phyloP scores from a whole-genome alignment of 495 filamentous ascomycete genomes.

The Clavariopsis aquatica region DNA sequence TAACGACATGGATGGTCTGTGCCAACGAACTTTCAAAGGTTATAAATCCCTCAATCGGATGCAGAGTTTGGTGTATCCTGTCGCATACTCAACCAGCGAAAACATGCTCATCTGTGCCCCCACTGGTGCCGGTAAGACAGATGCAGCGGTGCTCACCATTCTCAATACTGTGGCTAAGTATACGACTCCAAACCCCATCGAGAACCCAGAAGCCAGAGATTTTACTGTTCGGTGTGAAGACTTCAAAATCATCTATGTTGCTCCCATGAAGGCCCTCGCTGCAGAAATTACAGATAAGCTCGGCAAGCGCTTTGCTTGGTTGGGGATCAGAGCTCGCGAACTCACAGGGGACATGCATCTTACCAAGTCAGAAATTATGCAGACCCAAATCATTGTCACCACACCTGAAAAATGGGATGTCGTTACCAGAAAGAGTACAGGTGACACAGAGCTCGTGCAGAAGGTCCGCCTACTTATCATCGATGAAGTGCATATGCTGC shows the following conservation, averaged over 20 bases:
- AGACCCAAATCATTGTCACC: constrained; percentile 97
- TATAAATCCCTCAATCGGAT: constrained; percentile 95
- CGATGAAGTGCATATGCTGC: constrained; percentile 99
- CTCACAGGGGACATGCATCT: constrained; percentile 98
- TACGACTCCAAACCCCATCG: constrained; percentile 71
- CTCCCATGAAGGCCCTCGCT: constrained; percentile 96
- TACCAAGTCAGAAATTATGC: constrained; percentile 91
- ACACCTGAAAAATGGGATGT: constrained; percentile 99
- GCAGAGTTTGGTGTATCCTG: constrained; percentile 94
- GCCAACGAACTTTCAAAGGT: constrained; percentile 85
- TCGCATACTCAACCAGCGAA: constrained; percentile 92
- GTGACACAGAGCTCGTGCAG: constrained; percentile 95
- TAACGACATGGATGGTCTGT: constrained; percentile 82
- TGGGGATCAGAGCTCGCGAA: constrained; percentile 85
- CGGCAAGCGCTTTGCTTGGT: constrained; percentile 88
- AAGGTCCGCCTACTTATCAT: constrained; percentile 97
- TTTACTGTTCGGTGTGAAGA: constrained; percentile 78
- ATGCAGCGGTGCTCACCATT: constrained; percentile 95
- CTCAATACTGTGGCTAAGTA: constrained; percentile 87
- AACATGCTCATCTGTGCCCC: constrained; percentile 99
- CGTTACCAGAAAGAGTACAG: constrained; percentile 92
- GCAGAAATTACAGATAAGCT: constrained; percentile 96
- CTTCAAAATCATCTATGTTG: constrained; percentile 98
- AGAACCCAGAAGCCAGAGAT: constrained; percentile 69
- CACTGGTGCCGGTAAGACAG: constrained; percentile 97